A percentile compares a stretch with the other conserved stretches of the same genome.
phyloP scores from a whole-genome alignment of 352 stramenopile genomes.

The Globisporangium nodosum region DNA sequence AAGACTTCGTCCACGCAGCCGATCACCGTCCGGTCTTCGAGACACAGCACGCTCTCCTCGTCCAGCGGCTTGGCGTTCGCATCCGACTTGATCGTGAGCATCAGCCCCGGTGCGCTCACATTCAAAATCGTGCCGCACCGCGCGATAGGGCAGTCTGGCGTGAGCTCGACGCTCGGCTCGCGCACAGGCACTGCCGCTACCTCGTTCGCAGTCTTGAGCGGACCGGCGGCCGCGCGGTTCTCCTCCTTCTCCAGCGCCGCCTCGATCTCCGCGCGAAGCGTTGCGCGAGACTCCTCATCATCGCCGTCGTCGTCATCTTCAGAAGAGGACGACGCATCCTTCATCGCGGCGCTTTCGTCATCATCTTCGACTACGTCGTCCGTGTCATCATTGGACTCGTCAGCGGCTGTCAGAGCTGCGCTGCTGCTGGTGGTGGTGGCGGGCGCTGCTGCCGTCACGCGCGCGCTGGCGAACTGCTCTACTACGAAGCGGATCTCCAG shows the following conservation, averaged over 20 bases:
- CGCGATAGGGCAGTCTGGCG: constrained; percentile 57
- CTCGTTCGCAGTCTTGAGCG: constrained; percentile 66
- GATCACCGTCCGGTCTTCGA: constrained; percentile 68
- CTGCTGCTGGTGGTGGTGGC: not conserved
- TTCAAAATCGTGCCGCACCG: constrained; percentile 65
- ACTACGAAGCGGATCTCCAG: constrained; percentile 42
- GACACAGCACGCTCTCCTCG: constrained; percentile 78
- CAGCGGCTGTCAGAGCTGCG: not conserved
- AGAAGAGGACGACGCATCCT: constrained; percentile 11
- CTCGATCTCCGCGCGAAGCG: constrained; percentile 67
- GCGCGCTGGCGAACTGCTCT: constrained; percentile 30
- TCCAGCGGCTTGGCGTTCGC: constrained; percentile 53
- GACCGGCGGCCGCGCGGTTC: constrained; percentile 29
- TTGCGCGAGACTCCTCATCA: constrained; percentile 23
- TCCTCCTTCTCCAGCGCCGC: constrained; percentile 71
- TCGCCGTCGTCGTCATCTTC: constrained; percentile 17
- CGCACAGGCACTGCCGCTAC: constrained; percentile 46
- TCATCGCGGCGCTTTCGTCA: not conserved
- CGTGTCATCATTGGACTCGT: constrained; percentile 15
- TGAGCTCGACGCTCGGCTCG: constrained; percentile 67
- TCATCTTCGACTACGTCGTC: constrained; percentile 19
- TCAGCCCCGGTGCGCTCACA: constrained; percentile 49
- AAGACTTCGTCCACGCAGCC: constrained; percentile 85
- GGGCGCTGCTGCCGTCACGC: constrained; percentile 5
- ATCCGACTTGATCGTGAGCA: constrained; percentile 78